These are phyloP conservation scores for Castanea mollissima DNA, from an alignment of 306 rosid species.

Conservation along the genomic window DNA sequence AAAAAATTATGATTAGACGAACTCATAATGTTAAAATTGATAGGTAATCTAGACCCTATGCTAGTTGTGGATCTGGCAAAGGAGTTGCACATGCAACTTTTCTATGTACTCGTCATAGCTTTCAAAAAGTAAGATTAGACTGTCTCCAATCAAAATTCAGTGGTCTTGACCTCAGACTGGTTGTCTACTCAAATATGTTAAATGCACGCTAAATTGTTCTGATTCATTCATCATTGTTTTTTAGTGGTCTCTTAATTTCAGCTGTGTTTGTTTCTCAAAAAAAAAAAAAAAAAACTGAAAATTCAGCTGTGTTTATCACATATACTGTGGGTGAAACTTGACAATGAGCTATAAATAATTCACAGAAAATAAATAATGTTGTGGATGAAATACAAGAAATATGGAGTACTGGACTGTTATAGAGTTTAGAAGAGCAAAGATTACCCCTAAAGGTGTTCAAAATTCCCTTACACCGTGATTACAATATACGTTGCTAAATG, in stretches of 20 bases:
- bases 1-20: not conserved
- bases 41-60: not conserved
- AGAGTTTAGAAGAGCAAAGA: not conserved
- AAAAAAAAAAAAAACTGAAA: too few species aligned
- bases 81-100: not conserved
- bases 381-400: not conserved
- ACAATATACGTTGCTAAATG: too few species aligned
- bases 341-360: not conserved
- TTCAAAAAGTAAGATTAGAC: not conserved
- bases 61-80: not conserved
- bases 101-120: not conserved
- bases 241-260: slow-evolving; percentile 6
- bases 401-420: not conserved
- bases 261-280: too few species aligned
- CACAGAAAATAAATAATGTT: not conserved
- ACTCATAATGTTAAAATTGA: not conserved
- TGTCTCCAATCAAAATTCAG: not conserved
- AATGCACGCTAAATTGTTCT: not conserved
- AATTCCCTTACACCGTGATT: too few species aligned
- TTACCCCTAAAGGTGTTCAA: not conserved
- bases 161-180: not conserved
- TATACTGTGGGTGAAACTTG: not conserved
- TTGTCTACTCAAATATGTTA: not conserved
- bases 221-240: not conserved
- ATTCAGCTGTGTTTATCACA: not conserved